These are phyloP conservation scores for Rhizophagus prolifer DNA, from an alignment of 192 early-diverging fungal genomes.

Conservation along the genomic window DNA sequence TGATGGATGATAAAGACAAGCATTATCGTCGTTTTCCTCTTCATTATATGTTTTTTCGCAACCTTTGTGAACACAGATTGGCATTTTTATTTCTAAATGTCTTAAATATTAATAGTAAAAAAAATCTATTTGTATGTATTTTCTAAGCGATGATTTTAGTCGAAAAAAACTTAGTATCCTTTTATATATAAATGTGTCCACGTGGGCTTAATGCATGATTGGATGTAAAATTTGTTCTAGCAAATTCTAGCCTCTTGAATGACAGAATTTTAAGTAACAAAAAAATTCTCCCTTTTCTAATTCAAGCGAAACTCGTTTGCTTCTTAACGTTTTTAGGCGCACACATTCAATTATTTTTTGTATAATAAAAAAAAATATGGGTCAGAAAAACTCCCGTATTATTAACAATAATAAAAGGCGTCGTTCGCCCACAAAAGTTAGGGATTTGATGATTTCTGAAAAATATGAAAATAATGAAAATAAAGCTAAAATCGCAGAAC, in stretches of 20 bases:
- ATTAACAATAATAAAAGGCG: neutral
- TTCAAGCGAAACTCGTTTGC: too few relatives aligned
- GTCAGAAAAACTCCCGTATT: neutral
- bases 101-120: neutral
- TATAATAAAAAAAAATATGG: neutral
- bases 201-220: too few relatives aligned
- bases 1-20: constrained; percentile 87
- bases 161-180: too few relatives aligned
- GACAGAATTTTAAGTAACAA: too few relatives aligned
- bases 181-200: too few relatives aligned
- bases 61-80: constrained; percentile 72
- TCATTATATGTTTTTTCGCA: constrained; percentile 86
- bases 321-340: too few relatives aligned
- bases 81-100: constrained; percentile 37
- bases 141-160: too few relatives aligned
- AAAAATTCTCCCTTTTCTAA: too few relatives aligned
- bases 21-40: constrained; percentile 67
- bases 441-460: neutral
- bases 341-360: too few relatives aligned
- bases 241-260: neutral
- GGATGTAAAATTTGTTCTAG: neutral
- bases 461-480: neutral
- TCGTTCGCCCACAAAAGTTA: neutral
- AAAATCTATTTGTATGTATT: neutral
- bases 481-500: neutral